These are phyloP conservation scores for Monilinia fructicola DNA, from an alignment of 2,329 filamentous ascomycete genomes.

Conservation along the genomic window DNA sequence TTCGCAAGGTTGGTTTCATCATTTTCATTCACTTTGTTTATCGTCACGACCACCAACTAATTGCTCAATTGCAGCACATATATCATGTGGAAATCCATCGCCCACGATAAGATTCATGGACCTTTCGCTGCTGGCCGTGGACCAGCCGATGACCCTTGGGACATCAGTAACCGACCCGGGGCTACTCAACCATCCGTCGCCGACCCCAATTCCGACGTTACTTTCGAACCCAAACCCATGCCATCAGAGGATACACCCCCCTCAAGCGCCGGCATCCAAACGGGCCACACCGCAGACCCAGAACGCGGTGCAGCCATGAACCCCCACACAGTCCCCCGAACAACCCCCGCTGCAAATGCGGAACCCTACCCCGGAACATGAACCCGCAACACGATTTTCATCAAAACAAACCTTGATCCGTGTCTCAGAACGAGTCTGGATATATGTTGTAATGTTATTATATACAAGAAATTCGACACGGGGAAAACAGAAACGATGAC, in stretches of 20 bases:
- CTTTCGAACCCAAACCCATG: background rate
- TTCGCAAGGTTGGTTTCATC: conserved; percentile 45
- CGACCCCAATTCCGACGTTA: background rate
- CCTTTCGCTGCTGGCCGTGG: conserved; percentile 33
- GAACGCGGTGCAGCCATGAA: background rate
- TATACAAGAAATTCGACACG: too few species aligned
- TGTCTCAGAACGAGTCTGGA: too few species aligned
- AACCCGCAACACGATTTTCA: too few species aligned
- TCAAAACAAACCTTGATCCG: too few species aligned
- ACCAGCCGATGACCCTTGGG: conserved; percentile 6
- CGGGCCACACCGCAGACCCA: background rate
- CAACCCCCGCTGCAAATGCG: too few species aligned
- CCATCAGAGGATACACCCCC: background rate
- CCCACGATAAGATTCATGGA: conserved; percentile 40
- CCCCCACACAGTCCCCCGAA: too few species aligned
- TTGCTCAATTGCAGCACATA: conserved; percentile 34
- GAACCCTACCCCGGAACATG: too few species aligned
- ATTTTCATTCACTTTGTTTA: too few species aligned
- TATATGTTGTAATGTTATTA: too few species aligned
- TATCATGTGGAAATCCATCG: conserved; percentile 42
- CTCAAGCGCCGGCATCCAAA: background rate
- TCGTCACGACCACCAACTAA: conserved; percentile 1
- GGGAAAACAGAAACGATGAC: too few species aligned
- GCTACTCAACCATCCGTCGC: background rate
- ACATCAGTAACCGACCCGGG: background rate